Evolutionary conservation across 352 stramenopile genomes (phyloP).

Genomic region (Globisporangium ultimum): DNA sequence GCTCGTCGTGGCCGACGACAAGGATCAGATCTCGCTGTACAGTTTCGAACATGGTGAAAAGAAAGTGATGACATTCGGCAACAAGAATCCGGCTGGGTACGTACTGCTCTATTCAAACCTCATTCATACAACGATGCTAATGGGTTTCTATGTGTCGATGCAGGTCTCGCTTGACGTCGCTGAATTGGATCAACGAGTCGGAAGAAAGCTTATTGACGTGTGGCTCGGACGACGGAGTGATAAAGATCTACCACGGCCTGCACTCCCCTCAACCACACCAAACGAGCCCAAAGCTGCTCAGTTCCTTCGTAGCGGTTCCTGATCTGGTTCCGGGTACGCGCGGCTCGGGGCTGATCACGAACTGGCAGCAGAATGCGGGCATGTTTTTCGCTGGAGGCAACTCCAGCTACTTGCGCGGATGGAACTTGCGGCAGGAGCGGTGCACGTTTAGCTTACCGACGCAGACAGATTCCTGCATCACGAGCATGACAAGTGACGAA

Average conservation of each 20-base stretch:
- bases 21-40: constrained; percentile 94
- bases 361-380: constrained; percentile 93
- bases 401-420: constrained; percentile 89
- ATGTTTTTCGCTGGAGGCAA: constrained; percentile 93
- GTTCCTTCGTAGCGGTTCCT: constrained; percentile 91
- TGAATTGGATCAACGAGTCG: constrained; percentile 97
- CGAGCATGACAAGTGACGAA: constrained; percentile 82
- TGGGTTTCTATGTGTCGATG: constrained; percentile 5
- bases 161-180: constrained; percentile 90
- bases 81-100: constrained; percentile 80
- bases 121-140: neutral
- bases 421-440: constrained; percentile 94
- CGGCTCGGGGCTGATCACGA: constrained; percentile 93
- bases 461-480: constrained; percentile 90
- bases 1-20: constrained; percentile 94
- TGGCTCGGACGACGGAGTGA: constrained; percentile 95
- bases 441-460: constrained; percentile 79
- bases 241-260: constrained; percentile 93
- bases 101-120: constrained; percentile 11
- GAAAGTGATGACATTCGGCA: constrained; percentile 78
- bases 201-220: constrained; percentile 92
- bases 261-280: constrained; percentile 45
- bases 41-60: constrained; percentile 91
- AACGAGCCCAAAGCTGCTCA: constrained; percentile 76
- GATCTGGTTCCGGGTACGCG: constrained; percentile 90